Evolutionary conservation across 371 early-diverging fungal species (phyloP).

Genomic region (Mortierella sp.): DNA sequence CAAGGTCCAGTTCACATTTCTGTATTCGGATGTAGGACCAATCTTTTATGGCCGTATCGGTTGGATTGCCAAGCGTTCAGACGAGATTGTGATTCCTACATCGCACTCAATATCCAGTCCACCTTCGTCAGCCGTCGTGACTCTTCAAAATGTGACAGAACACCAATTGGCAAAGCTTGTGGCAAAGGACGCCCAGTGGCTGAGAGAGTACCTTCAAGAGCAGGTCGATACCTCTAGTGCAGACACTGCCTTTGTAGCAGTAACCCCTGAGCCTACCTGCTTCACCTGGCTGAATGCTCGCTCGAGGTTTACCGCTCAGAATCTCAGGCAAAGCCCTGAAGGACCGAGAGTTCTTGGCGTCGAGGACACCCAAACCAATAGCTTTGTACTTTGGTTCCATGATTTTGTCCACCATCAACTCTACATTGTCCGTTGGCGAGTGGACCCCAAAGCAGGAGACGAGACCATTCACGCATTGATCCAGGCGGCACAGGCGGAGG

Average conservation of each 20-base stretch:
- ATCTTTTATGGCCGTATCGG: slow-evolving; percentile 59
- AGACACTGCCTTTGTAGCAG: slow-evolving; percentile 19
- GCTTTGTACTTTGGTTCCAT: slow-evolving; percentile 45
- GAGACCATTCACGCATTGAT: slow-evolving; percentile 19
- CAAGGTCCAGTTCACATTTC: slow-evolving; percentile 29
- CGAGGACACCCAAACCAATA: slow-evolving; percentile 13
- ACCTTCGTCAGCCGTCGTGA: not conserved
- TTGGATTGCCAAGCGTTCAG: slow-evolving; percentile 48
- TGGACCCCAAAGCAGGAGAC: slow-evolving; percentile 14
- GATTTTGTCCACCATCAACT: slow-evolving; percentile 23
- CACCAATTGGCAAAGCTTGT: slow-evolving; percentile 8
- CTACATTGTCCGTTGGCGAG: slow-evolving; percentile 32
- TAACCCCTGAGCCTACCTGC: slow-evolving; percentile 29
- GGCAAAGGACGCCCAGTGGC: slow-evolving; percentile 19
- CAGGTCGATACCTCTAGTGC: not conserved
- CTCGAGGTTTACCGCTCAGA: slow-evolving; percentile 19
- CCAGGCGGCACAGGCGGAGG: slow-evolving; percentile 34
- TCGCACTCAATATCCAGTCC: slow-evolving; percentile 3
- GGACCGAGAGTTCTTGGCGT: slow-evolving; percentile 21
- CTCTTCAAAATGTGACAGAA: slow-evolving; percentile 19
- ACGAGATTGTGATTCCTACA: slow-evolving; percentile 39
- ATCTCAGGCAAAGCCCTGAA: slow-evolving; percentile 4
- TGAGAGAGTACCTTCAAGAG: slow-evolving; percentile 13
- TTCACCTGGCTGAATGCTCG: slow-evolving; percentile 36
- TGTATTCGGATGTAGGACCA: slow-evolving; percentile 61